A percentile compares a stretch with the other conserved stretches of the same genome.
Evolutionary conservation across 306 rosid species (phyloP).

Genomic region (Castanea mollissima): DNA sequence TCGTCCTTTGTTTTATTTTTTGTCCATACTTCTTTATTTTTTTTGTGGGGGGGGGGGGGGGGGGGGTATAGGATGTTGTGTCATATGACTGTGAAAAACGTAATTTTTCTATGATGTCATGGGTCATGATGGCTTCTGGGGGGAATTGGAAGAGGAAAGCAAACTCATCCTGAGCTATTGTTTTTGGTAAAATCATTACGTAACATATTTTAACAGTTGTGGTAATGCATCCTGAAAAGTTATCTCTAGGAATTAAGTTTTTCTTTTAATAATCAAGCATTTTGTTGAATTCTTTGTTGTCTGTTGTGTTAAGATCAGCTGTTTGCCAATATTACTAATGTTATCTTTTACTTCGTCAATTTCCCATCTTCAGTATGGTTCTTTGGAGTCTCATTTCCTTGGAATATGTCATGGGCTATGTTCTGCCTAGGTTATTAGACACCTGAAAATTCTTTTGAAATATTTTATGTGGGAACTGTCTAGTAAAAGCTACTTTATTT

Average conservation of each 20-base stretch:
- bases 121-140: not conserved
- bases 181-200: not conserved
- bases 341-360: not conserved
- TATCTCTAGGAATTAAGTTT: not conserved
- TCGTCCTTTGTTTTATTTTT: no score
- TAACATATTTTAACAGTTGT: not conserved
- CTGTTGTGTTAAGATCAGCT: no score
- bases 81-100: not conserved
- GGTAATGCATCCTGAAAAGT: not conserved
- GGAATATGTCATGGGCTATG: not conserved
- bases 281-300: not conserved
- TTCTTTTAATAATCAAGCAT: not conserved
- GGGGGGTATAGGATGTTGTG: not conserved
- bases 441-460: not conserved
- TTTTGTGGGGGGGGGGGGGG: no score
- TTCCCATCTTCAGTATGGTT: not conserved
- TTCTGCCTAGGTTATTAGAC: not conserved
- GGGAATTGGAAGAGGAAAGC: not conserved
- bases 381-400: not conserved
- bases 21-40: no score
- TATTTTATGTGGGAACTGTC: conserved; percentile 8
- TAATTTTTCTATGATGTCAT: not conserved
- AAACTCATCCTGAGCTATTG: not conserved
- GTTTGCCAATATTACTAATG: no score
- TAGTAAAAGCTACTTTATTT: not conserved